Evolutionary conservation across 768 basidiomycete species (phyloP), one percentile per base, ranked within the genome.

Genomic region (Tulasnella sp.): DNA sequence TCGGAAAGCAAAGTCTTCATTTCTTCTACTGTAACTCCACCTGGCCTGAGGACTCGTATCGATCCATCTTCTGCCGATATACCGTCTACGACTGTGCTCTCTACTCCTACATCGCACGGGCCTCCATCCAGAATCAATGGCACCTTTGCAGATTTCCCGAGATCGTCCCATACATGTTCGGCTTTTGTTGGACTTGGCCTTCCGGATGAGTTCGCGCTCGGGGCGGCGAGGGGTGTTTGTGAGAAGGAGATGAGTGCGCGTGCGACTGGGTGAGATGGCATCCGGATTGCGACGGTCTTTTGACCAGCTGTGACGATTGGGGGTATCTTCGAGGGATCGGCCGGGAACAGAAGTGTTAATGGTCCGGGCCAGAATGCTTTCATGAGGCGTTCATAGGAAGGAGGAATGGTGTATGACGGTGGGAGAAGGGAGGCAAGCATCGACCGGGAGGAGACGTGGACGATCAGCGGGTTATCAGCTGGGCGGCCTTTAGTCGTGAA

Each of bases 51-150:
- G 8, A 99, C 88, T 76, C 96, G 91, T 52, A 99, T 85, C 62
- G 89, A 87, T 7, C 94, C 94, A 83, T 94, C 92, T 27, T 68
- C 62, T 56, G 87, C 86, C 36, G 92, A 81, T 46, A 98, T 86
- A 10, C 94, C 97, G 84, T 98, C 95, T 5, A 98, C 89, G 12
- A 99, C 98, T 0, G 98, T 99, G 84, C 95, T 97, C 86, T 99
- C 98, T 80, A 99, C 85, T 0, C 98, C 98, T 9, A 99, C 93
- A 1, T 89, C 89, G 83, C 97, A 98, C 3, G 91, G 83, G 0
- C 97, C 97, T n/a, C 97, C 98, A 83, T 99, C 97, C 8, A 99
- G 86, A 62, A 99, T 93, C 58, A 96, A 85, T 21, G 86, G 86
- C 34, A 97, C 87, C 83, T 92, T 94, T 76, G 91, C 93, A 44